A percentile compares a stretch with the other conserved stretches of the same genome.
Evolutionary conservation across 441 rosid genomes (phyloP).

Genomic region (Erodium texanum): DNA sequence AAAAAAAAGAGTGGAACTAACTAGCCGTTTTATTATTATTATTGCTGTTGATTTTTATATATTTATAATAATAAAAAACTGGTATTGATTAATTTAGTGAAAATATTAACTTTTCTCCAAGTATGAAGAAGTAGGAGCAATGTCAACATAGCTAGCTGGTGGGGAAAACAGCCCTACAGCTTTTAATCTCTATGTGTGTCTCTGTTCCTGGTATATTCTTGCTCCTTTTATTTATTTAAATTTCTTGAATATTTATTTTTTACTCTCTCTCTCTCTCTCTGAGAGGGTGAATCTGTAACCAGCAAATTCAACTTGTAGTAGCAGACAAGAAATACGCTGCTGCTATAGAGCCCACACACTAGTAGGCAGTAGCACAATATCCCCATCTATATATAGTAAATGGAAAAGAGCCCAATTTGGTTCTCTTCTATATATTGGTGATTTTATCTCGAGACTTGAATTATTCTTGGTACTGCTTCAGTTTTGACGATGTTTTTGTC

Average conservation of each 20-base stretch:
- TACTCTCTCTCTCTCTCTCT: not conserved
- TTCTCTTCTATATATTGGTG: no score
- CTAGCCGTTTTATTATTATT: not conserved
- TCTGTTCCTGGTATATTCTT: no score
- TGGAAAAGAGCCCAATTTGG: no score
- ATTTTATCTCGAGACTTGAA: conserved; percentile 10
- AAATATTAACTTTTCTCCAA: not conserved
- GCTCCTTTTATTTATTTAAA: not conserved
- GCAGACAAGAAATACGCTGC: conserved; percentile 32
- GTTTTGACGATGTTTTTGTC: conserved; percentile 8
- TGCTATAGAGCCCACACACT: conserved; percentile 49
- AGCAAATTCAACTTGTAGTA: conserved; percentile 46
- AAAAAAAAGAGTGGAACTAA: not conserved
- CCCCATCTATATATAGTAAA: no score
- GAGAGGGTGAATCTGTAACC: conserved; percentile 15
- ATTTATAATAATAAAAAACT: no score
- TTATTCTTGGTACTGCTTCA: not conserved
- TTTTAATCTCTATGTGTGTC: conserved; percentile 32
- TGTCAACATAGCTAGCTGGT: conserved; percentile 56
- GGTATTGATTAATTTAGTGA: not conserved
- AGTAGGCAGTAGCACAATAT: no score
- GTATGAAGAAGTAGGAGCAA: conserved; percentile 25
- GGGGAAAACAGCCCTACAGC: conserved; percentile 37
- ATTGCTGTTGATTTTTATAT: no score
- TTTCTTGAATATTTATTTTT: not conserved